These are phyloP conservation scores for Syzygium aqueum DNA, from an alignment of 345 rosid genomes.

Conservation along the genomic window DNA sequence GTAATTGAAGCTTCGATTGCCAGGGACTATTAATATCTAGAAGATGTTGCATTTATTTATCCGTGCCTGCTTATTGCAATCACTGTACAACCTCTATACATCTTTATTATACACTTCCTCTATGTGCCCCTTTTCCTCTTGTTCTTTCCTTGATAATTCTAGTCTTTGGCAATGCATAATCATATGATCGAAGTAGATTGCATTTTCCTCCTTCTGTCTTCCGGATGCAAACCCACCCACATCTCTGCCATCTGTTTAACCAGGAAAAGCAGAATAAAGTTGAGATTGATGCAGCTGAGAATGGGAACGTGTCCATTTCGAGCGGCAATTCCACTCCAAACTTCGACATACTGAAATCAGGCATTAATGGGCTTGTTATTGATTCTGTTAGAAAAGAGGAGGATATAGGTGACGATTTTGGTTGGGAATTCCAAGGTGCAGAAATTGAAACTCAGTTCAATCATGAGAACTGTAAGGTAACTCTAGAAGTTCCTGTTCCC, in stretches of 20 bases:
- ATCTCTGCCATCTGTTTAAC: background rate
- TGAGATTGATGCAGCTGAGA: background rate
- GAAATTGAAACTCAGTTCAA: background rate
- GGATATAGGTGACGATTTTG: slow-evolving; percentile 18
- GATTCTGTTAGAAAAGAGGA: background rate
- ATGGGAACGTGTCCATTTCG: background rate
- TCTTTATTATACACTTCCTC: background rate
- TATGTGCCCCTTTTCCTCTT: background rate
- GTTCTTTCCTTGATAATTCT: background rate
- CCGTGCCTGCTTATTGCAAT: background rate
- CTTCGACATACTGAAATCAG: slow-evolving; percentile 5
- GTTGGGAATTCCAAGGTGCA: slow-evolving; percentile 12
- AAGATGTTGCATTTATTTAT: background rate
- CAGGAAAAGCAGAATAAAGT: slow-evolving; percentile 6
- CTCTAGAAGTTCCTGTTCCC: background rate
- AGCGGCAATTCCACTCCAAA: slow-evolving; percentile 9
- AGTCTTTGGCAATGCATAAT: background rate
- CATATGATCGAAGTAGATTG: background rate
- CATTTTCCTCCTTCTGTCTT: background rate
- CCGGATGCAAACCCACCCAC: background rate
- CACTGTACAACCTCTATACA: background rate
- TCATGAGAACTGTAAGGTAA: background rate
- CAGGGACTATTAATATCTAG: background rate
- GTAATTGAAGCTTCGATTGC: background rate
- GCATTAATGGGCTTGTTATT: slow-evolving; percentile 12